phyloP scores from a whole-genome alignment of 169 alveolate species.

The Eimeria tenella region DNA sequence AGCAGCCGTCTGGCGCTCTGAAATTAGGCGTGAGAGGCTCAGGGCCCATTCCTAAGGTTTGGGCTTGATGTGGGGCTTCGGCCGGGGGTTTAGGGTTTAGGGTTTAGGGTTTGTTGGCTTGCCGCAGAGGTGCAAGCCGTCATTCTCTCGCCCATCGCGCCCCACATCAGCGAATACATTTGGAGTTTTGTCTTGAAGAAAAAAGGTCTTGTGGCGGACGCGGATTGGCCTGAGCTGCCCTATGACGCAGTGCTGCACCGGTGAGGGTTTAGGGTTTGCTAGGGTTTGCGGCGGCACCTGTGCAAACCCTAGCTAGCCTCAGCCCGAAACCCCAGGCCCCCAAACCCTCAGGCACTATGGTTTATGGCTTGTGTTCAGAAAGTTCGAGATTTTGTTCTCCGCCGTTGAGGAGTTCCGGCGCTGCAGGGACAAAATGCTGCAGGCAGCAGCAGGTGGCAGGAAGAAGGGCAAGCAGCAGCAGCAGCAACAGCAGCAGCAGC shows the following conservation, averaged over 20 bases:
- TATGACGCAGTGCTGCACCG: slow-evolving; percentile 85
- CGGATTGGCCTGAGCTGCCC: slow-evolving; percentile 89
- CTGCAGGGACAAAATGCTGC: slow-evolving; percentile 77
- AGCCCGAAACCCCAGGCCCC: neutral
- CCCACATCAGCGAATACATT: slow-evolving; percentile 94
- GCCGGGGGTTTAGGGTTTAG: slow-evolving; percentile 10
- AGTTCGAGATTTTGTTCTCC: slow-evolving; percentile 63
- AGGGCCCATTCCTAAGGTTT: neutral
- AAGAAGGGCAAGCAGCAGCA: slow-evolving; percentile 56
- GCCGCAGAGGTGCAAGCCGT: slow-evolving; percentile 88
- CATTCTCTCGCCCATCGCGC: slow-evolving; percentile 92
- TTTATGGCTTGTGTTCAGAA: slow-evolving; percentile 42
- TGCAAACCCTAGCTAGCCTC: neutral
- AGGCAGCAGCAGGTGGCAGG: slow-evolving; percentile 65
- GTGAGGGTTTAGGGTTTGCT: slow-evolving; percentile 43
- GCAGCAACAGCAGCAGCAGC: neutral
- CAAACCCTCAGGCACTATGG: neutral
- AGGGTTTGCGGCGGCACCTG: no score
- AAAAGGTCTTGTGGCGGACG: slow-evolving; percentile 83
- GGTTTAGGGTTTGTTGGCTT: slow-evolving; percentile 24
- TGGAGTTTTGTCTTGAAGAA: slow-evolving; percentile 90
- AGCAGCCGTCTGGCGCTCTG: no score
- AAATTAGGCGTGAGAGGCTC: neutral
- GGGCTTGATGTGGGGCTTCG: neutral
- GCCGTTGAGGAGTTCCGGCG: slow-evolving; percentile 81